A percentile compares a stretch with the other conserved stretches of the same genome.
These are phyloP conservation scores for Postia placenta DNA, from an alignment of 768 basidiomycete genomes.

Conservation along the genomic window DNA sequence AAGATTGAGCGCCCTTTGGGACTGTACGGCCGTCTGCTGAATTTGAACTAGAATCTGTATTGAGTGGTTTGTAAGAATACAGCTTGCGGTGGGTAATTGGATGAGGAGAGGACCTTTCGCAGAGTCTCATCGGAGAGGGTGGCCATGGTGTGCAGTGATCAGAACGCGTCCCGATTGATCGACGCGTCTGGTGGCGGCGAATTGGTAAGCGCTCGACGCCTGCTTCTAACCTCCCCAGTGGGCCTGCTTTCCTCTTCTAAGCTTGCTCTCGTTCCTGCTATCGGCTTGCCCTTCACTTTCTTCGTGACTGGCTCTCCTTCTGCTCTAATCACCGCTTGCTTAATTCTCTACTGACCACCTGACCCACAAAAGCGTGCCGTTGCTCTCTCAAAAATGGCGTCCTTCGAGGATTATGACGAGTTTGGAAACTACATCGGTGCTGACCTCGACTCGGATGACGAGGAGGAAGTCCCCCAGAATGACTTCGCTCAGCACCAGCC, in stretches of 20 bases:
- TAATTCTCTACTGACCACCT: too few species aligned
- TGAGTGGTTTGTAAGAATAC: neutral
- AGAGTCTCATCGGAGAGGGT: conserved; percentile 65
- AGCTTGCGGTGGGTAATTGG: neutral
- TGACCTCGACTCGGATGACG: conserved; percentile 87
- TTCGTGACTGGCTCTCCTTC: neutral
- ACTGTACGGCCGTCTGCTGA: conserved; percentile 83
- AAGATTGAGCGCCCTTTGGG: conserved; percentile 70
- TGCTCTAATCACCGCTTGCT: too few species aligned
- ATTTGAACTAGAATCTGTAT: conserved; percentile 86
- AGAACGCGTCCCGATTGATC: neutral
- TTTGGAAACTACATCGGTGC: conserved; percentile 98
- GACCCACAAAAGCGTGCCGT: neutral
- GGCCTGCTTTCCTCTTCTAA: too few species aligned
- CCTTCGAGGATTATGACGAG: conserved; percentile 80
- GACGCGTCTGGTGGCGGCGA: conserved; percentile 4
- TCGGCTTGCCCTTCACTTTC: too few species aligned
- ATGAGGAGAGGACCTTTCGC: conserved; percentile 49
- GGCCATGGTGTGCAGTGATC: conserved; percentile 18
- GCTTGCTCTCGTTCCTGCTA: too few species aligned
- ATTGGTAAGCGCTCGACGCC: neutral
- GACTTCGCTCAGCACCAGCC: conserved; percentile 34
- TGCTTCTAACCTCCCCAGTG: neutral
- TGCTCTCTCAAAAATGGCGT: conserved; percentile 35
- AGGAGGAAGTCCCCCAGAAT: conserved; percentile 46